Evolutionary conservation across 345 rosid species (phyloP).

Genomic region (Syzygium jambos): DNA sequence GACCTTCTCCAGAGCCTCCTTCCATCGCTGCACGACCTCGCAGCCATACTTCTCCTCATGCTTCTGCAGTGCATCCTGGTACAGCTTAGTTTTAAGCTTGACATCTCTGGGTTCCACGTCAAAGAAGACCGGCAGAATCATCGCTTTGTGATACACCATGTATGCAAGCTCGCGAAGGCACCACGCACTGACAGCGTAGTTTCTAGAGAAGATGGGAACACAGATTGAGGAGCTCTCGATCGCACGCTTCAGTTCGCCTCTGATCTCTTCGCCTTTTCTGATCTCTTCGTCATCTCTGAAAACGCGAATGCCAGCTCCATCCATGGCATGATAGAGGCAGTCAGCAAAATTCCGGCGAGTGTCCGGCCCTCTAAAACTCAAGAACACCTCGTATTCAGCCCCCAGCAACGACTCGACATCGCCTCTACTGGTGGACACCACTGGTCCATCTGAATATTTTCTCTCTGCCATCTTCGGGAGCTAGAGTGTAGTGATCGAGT

Average conservation of each 20-base stretch:
- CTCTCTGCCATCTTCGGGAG: no score
- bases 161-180: neutral
- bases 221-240: neutral
- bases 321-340: neutral
- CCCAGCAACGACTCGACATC: neutral
- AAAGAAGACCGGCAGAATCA: no score
- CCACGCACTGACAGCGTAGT: neutral
- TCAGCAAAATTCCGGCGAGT: fast-evolving
- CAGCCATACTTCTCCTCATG: no score
- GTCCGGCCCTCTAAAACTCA: neutral
- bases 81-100: no score
- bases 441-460: no score
- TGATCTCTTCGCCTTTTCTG: neutral
- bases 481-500: no score
- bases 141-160: neutral
- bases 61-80: no score
- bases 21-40: no score
- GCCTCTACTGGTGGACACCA: no score
- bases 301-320: neutral
- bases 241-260: neutral
- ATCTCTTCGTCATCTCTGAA: neutral
- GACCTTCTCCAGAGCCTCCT: no score
- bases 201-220: neutral
- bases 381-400: neutral
- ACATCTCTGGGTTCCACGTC: no score